A percentile compares a stretch with the other conserved stretches of the same genome.
These are phyloP conservation scores for Oidium heveae DNA, from an alignment of 2,329 filamentous ascomycete genomes.

Conservation along the genomic window DNA sequence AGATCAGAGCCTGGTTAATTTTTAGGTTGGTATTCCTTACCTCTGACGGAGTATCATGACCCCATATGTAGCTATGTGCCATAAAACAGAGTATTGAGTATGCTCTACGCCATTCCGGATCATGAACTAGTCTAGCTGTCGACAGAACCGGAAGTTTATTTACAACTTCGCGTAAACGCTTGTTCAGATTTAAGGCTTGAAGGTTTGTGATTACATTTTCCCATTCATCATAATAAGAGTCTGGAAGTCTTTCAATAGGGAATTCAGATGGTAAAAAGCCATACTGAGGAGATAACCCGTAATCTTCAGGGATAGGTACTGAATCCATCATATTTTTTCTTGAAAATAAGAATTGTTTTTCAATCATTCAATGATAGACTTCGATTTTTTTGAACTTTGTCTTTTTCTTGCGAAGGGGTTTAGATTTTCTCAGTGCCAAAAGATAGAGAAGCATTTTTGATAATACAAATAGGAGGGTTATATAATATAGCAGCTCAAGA, in stretches of 20 bases:
- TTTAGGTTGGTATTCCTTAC: slow-evolving; percentile 29
- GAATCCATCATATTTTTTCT: slow-evolving; percentile 24
- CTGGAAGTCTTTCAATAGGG: slow-evolving; percentile 57
- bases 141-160: slow-evolving; percentile 64
- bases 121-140: slow-evolving; percentile 54
- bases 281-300: slow-evolving; percentile 51
- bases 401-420: too few species aligned
- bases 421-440: too few species aligned
- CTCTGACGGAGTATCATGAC: slow-evolving; percentile 60
- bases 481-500: too few species aligned
- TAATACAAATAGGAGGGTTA: too few species aligned
- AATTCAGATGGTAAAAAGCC: slow-evolving; percentile 71
- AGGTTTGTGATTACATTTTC: slow-evolving; percentile 68
- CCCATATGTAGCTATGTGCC: slow-evolving; percentile 90
- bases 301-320: slow-evolving; percentile 42
- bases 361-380: too few species aligned
- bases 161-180: slow-evolving; percentile 54
- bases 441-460: too few species aligned
- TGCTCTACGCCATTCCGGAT: slow-evolving; percentile 79
- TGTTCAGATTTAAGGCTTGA: slow-evolving; percentile 65
- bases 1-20: slow-evolving; percentile 2
- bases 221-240: slow-evolving; percentile 89
- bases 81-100: slow-evolving; percentile 82
- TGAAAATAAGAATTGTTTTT: too few species aligned
- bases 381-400: too few species aligned